Evolutionary conservation across 1,139 yeast species (phyloP), one percentile per base, ranked within the genome.

Genomic region (Taphrina pruni): DNA sequence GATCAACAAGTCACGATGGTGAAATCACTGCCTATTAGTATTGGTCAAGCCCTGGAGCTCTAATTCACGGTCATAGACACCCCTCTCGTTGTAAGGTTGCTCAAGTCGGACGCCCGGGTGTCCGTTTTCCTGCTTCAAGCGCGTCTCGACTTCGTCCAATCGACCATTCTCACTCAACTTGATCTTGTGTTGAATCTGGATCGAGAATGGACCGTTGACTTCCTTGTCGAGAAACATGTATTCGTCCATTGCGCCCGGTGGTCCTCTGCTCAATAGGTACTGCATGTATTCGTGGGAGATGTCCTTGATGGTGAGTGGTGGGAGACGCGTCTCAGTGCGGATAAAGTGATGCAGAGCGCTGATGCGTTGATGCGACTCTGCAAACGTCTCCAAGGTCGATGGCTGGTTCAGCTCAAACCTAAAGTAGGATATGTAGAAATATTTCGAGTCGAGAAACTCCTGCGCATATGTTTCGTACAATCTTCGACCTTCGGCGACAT

Each of bases 181-280:
- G 39, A 51, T 60, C 56, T 70, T 66, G 58, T 70, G 55, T 39
- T 62, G 56, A 9, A 62, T 71, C 21, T 75, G 76, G 17, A 74
- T 74, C 36, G 74, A 70, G 55, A 76, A 74, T 0, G 80, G 78
- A 3, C 82, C 81, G 65, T 77, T 75, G 26, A 76, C 74, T 68
- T 79, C 80, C 9, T 72, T 66, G 65, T 81, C 82, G 1, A 81
- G 76, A 35, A 73, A 74, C 55, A 77, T 69, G 65, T 77, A 78
- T 66, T 75, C 75, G 20, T 71, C 69, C 54, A 77, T 66, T 32
- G 70, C 70, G 4, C 72, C 60, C 11, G 70, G 61, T 21, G 73
- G 72, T 5, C 78, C 75, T 17, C 73, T 72, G n/a, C 71, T 67
- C 57, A 74, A 72, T 9, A 80, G 74, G 52, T 73, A 72, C 32